These are phyloP conservation scores for Candida lessepsii DNA, from an alignment of 805 yeast genomes.

Conservation along the genomic window DNA sequence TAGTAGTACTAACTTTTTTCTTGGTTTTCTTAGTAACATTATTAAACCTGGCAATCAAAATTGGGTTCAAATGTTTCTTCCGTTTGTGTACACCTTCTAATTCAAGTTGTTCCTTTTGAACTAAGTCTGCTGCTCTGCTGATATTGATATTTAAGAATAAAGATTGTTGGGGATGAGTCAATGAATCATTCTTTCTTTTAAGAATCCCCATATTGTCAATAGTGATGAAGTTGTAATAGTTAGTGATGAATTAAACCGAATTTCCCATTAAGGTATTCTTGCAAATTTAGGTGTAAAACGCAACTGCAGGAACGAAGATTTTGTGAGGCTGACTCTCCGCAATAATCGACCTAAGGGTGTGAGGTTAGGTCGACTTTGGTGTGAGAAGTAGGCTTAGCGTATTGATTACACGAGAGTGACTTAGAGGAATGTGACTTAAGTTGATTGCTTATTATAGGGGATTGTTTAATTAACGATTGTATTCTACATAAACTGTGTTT, in stretches of 20 bases:
- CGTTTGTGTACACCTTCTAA: conserved; percentile 3
- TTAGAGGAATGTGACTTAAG: too few species aligned
- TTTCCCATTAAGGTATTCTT: conserved; percentile 2
- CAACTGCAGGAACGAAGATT: conserved; percentile 1
- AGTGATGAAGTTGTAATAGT: neutral
- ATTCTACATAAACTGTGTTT: too few species aligned
- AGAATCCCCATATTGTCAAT: neutral
- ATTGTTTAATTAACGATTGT: too few species aligned
- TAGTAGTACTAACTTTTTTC: conserved; percentile 30
- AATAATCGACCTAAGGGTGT: too few species aligned
- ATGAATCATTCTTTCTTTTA: neutral
- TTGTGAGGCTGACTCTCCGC: too few species aligned
- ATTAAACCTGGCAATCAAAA: conserved; percentile 36
- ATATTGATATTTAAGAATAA: conserved; percentile 29
- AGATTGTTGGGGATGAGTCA: neutral
- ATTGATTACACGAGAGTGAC: too few species aligned
- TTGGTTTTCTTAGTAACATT: conserved; percentile 26
- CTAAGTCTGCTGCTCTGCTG: conserved; percentile 39
- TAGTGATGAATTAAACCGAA: conserved; percentile 1
- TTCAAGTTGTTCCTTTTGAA: conserved; percentile 14
- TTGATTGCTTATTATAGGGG: too few species aligned
- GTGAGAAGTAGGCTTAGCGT: too few species aligned
- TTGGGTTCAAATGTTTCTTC: conserved; percentile 27
- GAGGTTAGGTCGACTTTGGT: too few species aligned
- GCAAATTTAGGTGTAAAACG: too few species aligned